A percentile compares a stretch with the other conserved stretches of the same genome.
These are phyloP conservation scores for Penicillium malachiteum DNA, from an alignment of 495 filamentous ascomycete genomes.

Conservation along the genomic window DNA sequence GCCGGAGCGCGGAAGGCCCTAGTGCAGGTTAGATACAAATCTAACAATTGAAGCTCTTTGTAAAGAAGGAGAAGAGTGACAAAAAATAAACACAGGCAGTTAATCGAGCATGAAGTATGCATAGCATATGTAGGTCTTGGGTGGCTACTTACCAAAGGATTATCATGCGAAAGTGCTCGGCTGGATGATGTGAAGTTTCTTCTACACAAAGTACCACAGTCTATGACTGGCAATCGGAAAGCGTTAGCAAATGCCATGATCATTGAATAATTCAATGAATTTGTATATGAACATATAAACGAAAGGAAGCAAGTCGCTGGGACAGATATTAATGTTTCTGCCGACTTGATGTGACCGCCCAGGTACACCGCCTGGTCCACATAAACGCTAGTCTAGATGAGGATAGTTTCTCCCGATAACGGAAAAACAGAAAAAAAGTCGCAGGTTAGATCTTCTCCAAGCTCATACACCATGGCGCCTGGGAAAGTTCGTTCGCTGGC, in stretches of 20 bases:
- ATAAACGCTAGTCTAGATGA: conserved; percentile 7
- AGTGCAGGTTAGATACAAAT: background rate
- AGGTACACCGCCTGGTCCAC: background rate
- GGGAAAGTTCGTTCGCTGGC: conserved; percentile 47
- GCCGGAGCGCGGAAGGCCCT: conserved; percentile 82
- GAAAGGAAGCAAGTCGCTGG: too few relatives aligned
- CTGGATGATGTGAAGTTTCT: conserved; percentile 66
- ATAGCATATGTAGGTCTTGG: background rate
- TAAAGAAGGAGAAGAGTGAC: background rate
- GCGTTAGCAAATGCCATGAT: conserved; percentile 7
- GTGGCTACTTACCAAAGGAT: conserved; percentile 66
- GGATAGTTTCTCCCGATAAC: conserved; percentile 29
- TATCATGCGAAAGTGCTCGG: conserved; percentile 74
- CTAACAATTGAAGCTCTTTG: background rate
- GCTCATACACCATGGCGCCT: conserved; percentile 24
- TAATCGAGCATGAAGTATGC: background rate
- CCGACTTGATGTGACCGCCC: conserved; percentile 18
- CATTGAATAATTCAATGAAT: background rate
- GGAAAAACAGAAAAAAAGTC: conserved; percentile 38
- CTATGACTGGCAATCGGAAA: background rate
- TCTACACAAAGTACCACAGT: conserved; percentile 8
- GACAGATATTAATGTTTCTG: conserved; percentile 18
- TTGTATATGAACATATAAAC: too few relatives aligned
- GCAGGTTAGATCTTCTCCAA: conserved; percentile 8
- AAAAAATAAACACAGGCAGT: background rate